Evolutionary conservation across 345 rosid species (phyloP).

Genomic region (Streptanthus diversifolius): DNA sequence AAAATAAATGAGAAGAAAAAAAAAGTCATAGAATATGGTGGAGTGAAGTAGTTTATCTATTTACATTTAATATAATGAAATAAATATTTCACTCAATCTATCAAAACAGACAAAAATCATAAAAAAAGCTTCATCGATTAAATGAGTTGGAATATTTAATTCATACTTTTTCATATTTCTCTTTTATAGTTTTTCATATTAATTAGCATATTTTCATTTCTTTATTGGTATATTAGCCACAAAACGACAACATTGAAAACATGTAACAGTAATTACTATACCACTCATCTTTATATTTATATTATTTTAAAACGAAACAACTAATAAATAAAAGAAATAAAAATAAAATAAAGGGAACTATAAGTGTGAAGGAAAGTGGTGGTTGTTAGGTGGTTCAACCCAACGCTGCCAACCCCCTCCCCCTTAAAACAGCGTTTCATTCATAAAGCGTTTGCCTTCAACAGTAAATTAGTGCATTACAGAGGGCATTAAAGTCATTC

Average conservation of each 20-base stretch:
- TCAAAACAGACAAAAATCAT: background rate
- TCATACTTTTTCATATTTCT: background rate
- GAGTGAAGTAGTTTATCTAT: background rate
- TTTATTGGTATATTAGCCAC: background rate
- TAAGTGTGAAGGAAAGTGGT: slow-evolving; percentile 61
- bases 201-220: background rate
- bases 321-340: slow-evolving; percentile 12
- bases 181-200: background rate
- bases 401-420: slow-evolving; percentile 74
- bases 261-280: background rate
- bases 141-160: background rate
- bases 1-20: no score
- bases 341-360: slow-evolving; percentile 22
- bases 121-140: background rate
- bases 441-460: slow-evolving; percentile 39
- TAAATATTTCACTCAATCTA: background rate
- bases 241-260: background rate
- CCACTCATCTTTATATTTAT: slow-evolving; percentile 14
- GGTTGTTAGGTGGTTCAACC: slow-evolving; percentile 98
- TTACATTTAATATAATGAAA: background rate
- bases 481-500: slow-evolving; percentile 22
- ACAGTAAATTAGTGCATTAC: slow-evolving; percentile 24
- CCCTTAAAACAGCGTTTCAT: slow-evolving; percentile 51
- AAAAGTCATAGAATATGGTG: no score
- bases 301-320: background rate